Conservation (phyloP, 257 asterid species). For the Dorcoceras hygrometricum region DNA sequence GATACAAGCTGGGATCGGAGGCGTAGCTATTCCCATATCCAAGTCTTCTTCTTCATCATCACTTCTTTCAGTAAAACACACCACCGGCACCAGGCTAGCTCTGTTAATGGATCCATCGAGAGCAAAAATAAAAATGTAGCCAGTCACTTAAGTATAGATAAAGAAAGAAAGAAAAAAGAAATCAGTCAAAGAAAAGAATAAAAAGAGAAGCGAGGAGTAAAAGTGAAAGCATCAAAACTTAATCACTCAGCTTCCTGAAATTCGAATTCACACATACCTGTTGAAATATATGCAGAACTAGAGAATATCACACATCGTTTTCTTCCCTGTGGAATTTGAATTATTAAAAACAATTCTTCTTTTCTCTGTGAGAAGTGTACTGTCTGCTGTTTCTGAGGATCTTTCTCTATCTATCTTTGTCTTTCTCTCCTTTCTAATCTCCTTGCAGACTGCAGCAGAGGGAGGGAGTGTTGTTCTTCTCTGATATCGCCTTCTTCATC, state of each 20-base stretch:
- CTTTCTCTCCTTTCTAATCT: slow-evolving; percentile 30
- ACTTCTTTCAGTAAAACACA: background rate
- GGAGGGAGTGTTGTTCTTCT: slow-evolving; percentile 41
- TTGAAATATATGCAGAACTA: slow-evolving; percentile 61
- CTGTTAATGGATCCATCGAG: background rate
- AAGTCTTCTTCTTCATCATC: slow-evolving; percentile 41
- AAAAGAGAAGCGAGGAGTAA: background rate
- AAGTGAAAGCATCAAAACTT: background rate
- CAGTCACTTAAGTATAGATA: too few species aligned
- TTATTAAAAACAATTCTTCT: slow-evolving; percentile 13
- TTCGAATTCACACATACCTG: slow-evolving; percentile 49
- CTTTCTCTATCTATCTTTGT: slow-evolving; percentile 24
- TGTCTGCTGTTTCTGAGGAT: slow-evolving; percentile 52
- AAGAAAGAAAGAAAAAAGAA: too few species aligned
- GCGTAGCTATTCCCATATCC: slow-evolving; percentile 55
- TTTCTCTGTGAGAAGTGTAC: slow-evolving; percentile 26
- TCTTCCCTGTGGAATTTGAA: slow-evolving; percentile 67
- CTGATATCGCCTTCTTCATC: slow-evolving; percentile 73
- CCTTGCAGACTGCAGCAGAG: slow-evolving; percentile 31
- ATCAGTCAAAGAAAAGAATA: background rate
- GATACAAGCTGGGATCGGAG: background rate
- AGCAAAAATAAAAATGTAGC: background rate
- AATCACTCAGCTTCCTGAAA: slow-evolving; percentile 9
- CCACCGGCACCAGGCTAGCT: background rate
- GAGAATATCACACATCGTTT: slow-evolving; percentile 77